Percentiles rank a stretch among this genome's conserved stretches.
Evolutionary conservation across 768 basidiomycete species (phyloP).

Genomic region (Xerocomus spinulosus): DNA sequence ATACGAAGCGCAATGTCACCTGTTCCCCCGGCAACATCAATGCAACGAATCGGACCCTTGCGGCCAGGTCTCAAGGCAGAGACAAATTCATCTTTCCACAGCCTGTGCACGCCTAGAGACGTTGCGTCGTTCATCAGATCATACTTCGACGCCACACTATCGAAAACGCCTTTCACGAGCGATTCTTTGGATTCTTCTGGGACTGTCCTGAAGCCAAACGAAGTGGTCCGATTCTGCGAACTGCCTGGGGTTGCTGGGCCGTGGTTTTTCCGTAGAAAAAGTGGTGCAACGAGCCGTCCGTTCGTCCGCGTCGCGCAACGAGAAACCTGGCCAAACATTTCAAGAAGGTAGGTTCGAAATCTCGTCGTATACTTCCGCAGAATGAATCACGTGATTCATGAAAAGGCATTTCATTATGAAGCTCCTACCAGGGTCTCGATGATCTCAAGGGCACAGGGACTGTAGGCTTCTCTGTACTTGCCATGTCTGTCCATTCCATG

Average conservation of each 20-base stretch:
- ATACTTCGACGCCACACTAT: constrained; percentile 92
- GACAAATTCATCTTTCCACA: constrained; percentile 96
- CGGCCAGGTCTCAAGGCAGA: constrained; percentile 70
- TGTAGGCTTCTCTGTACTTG: too few species aligned
- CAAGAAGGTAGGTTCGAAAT: not conserved
- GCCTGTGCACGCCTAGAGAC: constrained; percentile 89
- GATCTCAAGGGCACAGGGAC: too few species aligned
- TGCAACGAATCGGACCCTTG: constrained; percentile 69
- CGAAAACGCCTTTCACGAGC: constrained; percentile 90
- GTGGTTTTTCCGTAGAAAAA: constrained; percentile 23
- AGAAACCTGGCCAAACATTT: constrained; percentile 17
- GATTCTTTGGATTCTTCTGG: constrained; percentile 84
- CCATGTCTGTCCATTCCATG: too few species aligned
- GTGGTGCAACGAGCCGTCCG: constrained; percentile 8
- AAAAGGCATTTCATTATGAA: too few species aligned
- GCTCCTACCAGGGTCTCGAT: too few species aligned
- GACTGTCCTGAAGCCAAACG: constrained; percentile 91
- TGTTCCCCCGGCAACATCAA: constrained; percentile 97
- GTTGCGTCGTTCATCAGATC: constrained; percentile 99
- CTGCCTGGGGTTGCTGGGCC: constrained; percentile 5
- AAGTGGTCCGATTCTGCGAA: constrained; percentile 48
- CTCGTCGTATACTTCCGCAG: not conserved
- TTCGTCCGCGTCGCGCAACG: constrained; percentile 13
- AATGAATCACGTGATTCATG: not conserved
- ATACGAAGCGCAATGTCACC: constrained; percentile 96